A percentile compares a stretch with the other conserved stretches of the same genome.
phyloP scores from a whole-genome alignment of 169 alveolate species.

The Plasmodium inui region DNA sequence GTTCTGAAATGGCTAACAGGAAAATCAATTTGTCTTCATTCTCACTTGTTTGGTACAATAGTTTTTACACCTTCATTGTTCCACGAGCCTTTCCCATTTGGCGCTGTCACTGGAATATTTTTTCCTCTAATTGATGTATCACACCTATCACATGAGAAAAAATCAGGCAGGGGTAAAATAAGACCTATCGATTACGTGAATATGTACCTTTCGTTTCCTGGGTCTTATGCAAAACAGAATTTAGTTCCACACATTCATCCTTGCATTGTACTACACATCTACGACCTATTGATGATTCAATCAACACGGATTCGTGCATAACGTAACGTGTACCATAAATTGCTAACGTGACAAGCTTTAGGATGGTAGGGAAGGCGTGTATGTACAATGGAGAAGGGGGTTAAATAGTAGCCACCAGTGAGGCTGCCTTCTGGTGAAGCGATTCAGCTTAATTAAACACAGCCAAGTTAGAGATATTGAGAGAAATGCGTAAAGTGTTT shows the following conservation, averaged over 20 bases:
- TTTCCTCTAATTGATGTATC: not conserved
- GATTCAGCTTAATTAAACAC: not conserved
- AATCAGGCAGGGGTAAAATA: no score
- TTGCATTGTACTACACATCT: no score
- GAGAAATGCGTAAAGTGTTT: not conserved
- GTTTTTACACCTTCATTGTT: not conserved
- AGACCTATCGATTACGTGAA: no score
- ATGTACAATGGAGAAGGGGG: not conserved
- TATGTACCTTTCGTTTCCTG: no score
- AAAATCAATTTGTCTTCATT: not conserved
- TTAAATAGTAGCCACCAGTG: not conserved
- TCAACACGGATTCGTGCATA: not conserved
- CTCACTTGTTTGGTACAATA: not conserved
- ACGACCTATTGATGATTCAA: not conserved
- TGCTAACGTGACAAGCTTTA: not conserved
- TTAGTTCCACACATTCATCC: no score
- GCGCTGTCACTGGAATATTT: not conserved
- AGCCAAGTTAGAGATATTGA: not conserved
- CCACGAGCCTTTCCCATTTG: not conserved
- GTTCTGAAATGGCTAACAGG: not conserved
- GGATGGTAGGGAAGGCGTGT: not conserved
- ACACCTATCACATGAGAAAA: no score
- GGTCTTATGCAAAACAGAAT: no score
- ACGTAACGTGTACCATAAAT: not conserved
- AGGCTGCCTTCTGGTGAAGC: not conserved